Evolutionary conservation across 768 basidiomycete species (phyloP).

Genomic region (Boletellus ananiceps): DNA sequence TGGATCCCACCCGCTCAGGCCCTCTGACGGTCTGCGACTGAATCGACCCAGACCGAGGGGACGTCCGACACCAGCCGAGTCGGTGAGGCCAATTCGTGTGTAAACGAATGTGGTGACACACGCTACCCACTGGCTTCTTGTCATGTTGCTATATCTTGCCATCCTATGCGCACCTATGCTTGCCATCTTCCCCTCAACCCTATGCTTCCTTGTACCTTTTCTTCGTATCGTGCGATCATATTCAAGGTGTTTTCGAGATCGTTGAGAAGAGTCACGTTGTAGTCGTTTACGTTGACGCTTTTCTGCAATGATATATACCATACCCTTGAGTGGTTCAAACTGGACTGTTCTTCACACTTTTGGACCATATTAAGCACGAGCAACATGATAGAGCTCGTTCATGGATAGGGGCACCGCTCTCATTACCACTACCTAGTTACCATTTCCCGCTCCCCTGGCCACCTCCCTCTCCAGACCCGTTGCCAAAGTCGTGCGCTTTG

Average conservation of each 20-base stretch:
- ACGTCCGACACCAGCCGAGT: constrained; percentile 36
- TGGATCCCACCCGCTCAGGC: constrained; percentile 22
- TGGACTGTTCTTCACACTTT: background rate
- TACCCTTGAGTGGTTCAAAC: background rate
- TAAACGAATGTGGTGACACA: constrained; percentile 3
- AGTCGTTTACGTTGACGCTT: background rate
- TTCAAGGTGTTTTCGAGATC: background rate
- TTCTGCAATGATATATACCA: constrained; percentile 3
- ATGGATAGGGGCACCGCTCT: no score
- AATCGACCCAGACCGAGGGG: constrained; percentile 45
- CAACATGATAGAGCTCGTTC: background rate
- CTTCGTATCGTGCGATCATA: background rate
- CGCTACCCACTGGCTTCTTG: background rate
- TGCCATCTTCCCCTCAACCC: constrained; percentile 9
- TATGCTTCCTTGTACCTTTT: constrained; percentile 24
- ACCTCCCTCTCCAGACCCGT: background rate
- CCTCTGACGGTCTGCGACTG: constrained; percentile 39
- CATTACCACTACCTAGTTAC: no score
- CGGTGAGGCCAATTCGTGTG: constrained; percentile 24
- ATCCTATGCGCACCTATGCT: constrained; percentile 31
- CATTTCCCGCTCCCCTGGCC: background rate
- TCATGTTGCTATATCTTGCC: background rate
- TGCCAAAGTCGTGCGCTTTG: constrained; percentile 16
- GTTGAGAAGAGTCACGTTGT: constrained; percentile 2
- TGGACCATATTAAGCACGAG: constrained; percentile 19